Evolutionary conservation across 2,329 filamentous ascomycete species (phyloP), one percentile per base, ranked within the genome.

Genomic region (Thelonectria blattea): DNA sequence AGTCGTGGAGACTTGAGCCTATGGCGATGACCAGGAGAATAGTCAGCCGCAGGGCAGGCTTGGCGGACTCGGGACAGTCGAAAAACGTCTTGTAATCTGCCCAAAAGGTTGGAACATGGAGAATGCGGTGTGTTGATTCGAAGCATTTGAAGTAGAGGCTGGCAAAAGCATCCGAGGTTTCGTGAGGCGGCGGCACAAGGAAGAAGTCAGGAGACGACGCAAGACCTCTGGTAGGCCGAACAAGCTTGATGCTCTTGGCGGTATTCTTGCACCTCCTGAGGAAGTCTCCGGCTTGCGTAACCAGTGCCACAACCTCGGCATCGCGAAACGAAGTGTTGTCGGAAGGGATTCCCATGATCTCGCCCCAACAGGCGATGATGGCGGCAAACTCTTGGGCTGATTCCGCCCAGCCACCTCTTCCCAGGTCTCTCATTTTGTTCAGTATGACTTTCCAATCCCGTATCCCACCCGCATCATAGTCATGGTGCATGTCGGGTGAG

Each of bases 71-170:
- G 0, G 75, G 71, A 3, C 74, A 10, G 3, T 75, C 68, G 83
- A 83, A 86, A 61, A 81, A 82, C 1, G 53, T 69, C 3, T 73
- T 60, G 63, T 85, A 87, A 8, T 84, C 79, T 18, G 72, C 64
- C 76, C 78, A 78, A 60, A 87, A 88, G 0, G 77, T 80, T 0
- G 83, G 83, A 5, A 75, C 68, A 56, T 87, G 84, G 0, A 87
- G 68, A 46, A 87, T 80, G 3, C 83, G 79, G 52, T 84, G 79
- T 0, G 77, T 76, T 1, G 76, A 78, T 60, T 85, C 85, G 58
- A 83, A 85, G 0, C 73, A 80, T 2, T 71, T 69, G 45, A 85
- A 79, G 69, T 87, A 88, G 0, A 80, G 63, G 1, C 68, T 58
- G 7, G 77, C 75, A 69, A 81, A 76, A 12, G 65, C 39, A 57